These are phyloP conservation scores for Penicillium sp. DNA, from an alignment of 2,329 filamentous ascomycete genomes.

Conservation along the genomic window DNA sequence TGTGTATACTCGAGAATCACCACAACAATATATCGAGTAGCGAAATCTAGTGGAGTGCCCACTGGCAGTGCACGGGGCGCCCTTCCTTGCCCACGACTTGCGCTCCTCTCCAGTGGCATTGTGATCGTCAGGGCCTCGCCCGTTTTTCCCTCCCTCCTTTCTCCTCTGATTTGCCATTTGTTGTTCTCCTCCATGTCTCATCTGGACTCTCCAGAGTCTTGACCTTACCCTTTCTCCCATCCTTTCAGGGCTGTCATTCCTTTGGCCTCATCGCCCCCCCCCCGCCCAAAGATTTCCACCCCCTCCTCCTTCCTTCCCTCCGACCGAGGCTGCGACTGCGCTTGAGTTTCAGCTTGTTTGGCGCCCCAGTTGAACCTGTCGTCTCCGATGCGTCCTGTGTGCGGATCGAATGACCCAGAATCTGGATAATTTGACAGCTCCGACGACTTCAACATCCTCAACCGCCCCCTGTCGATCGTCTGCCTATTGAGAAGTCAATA, in stretches of 20 bases:
- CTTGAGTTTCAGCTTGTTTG: not conserved
- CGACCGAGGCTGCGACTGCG: not conserved
- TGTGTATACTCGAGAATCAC: not conserved
- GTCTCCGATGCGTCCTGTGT: slow-evolving; percentile 40
- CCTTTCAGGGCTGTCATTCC: slow-evolving; percentile 30
- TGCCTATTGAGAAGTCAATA: not conserved
- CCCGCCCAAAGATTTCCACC: slow-evolving; percentile 6
- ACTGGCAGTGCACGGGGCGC: slow-evolving; percentile 17
- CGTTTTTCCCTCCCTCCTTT: slow-evolving; percentile 25
- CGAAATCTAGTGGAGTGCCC: not conserved
- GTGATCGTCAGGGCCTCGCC: slow-evolving; percentile 30
- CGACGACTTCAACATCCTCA: not conserved
- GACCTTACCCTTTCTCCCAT: not conserved
- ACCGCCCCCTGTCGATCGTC: not conserved
- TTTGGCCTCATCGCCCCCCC: slow-evolving; percentile 24
- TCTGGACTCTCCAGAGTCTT: not conserved
- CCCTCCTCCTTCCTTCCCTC: slow-evolving; percentile 8
- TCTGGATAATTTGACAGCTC: slow-evolving; percentile 13
- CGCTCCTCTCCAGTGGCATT: slow-evolving; percentile 16
- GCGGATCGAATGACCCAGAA: slow-evolving; percentile 5
- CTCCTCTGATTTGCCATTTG: not conserved
- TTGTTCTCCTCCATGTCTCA: slow-evolving; percentile 4
- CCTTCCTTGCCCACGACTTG: slow-evolving; percentile 1
- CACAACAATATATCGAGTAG: not conserved
- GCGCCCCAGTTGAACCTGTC: not conserved